Base-by-base conservation (phyloP, 148 eudicot genomes). In the Spergularia bocconei region DNA sequence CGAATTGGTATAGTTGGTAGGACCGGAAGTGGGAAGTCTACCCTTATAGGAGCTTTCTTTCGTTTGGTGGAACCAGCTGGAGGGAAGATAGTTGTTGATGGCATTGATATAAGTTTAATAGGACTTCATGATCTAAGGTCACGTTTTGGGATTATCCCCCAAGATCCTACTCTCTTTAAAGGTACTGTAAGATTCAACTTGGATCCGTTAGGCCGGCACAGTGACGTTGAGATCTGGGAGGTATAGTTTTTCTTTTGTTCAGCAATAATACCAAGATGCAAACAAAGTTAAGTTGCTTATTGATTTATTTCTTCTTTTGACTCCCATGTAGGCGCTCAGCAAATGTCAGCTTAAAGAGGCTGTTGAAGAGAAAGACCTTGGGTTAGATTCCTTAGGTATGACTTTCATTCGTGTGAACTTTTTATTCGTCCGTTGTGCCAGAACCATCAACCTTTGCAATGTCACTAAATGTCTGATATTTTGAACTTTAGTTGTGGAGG, bases 1-100 rank as follows among this genome's bases (percentile, higher is more conserved):
- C 89, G 85, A 71, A 87, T 91, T 60, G 98, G 98, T 51, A 87
- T 93, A 68, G 98, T 91, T 78, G 98, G 98, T 48, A 88, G 97
- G 67, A 93, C 98, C 11, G 98, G 97, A 57, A 93, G 98, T 80
- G 98, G 98, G 70, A 93, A 93, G 80, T 87, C 91, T 16, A 91
- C 98, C n/a, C 91, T 93, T 3, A 91, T 91, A 5, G 88, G 98
- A 59, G 98, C 98, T 0, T 70, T 93, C 48, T 93, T 93, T 82
- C 91, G 98, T 33, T 79, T 93, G 70, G 97, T 93, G 63, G 98
- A 93, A 78, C 94, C 97, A 0, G 67, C 75, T 2, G 88, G 87
- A 29, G 98, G 98, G 54, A 87, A 72, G 82, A 89, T 93, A 20
- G 16, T 91, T 25, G 90, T 93, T 23, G 98, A 93, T 79, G 91